These are phyloP conservation scores for Mycena rebaudengoi DNA, from an alignment of 768 basidiomycete genomes.

Conservation along the genomic window DNA sequence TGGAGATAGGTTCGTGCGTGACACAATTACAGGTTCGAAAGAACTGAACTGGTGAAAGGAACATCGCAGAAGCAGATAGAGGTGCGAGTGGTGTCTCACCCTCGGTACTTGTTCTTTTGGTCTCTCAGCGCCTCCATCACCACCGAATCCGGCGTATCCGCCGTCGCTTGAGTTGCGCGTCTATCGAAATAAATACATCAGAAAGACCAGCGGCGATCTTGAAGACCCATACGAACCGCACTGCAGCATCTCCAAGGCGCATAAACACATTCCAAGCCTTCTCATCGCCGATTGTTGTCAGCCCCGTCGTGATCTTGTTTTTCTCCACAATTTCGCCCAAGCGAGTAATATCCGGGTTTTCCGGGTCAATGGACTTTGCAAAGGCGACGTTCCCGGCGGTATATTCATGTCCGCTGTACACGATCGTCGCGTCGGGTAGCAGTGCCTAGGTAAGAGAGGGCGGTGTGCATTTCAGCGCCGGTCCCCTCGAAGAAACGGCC, in stretches of 20 bases:
- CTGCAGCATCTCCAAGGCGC: constrained; percentile 70
- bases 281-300: constrained; percentile 92
- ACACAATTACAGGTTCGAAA: too few relatives aligned
- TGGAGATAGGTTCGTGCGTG: too few relatives aligned
- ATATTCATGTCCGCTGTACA: constrained; percentile 95
- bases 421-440: constrained; percentile 83
- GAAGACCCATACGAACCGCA: constrained; percentile 61
- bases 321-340: constrained; percentile 65
- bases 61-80: neutral
- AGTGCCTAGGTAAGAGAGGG: constrained; percentile 72
- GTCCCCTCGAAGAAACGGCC: constrained; percentile 96
- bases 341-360: constrained; percentile 66
- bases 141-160: constrained; percentile 53
- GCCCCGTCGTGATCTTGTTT: constrained; percentile 76
- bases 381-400: constrained; percentile 80
- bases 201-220: neutral
- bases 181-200: constrained; percentile 43
- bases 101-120: constrained; percentile 85
- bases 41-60: neutral
- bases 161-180: constrained; percentile 51
- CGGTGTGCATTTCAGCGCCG: constrained; percentile 80
- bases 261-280: constrained; percentile 97
- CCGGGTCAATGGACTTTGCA: constrained; percentile 65
- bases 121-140: constrained; percentile 82
- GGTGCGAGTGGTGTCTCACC: constrained; percentile 48